Evolutionary conservation across 345 rosid species (phyloP), one percentile per base, ranked within the genome.

Genomic region (Brassica juncea): DNA sequence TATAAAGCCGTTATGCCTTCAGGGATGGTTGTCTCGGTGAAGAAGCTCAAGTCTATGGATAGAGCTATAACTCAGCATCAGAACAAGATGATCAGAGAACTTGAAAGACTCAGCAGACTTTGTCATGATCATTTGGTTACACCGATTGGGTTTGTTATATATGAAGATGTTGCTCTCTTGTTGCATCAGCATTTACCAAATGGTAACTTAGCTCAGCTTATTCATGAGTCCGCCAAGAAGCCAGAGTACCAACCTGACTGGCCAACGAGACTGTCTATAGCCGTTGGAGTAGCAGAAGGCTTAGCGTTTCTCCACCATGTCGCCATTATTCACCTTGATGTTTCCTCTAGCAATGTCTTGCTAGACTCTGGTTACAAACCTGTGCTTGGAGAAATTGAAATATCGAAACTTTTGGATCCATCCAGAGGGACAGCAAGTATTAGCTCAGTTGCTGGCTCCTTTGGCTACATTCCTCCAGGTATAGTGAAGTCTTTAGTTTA

Each of bases 391-490:
- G 99, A 95, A 86, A 90, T 93, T 6, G 99, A 94, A 77, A 88
- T 95, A 66, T 94, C 98, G 5, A 95, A 93, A 79, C 92, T 93
- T 79, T 79, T 95, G 70, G 91, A 88, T 70, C 94, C 92, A 15
- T 86, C 91, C 2, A 84, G 90, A 85, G 99, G 97, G 2, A 84
- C 90, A 0, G 95, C 93, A 8, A 95, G 98, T 65, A 90, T 95
- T 82, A 93, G 98, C 71, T 88, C 97, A 42, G 97, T 95, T 79
- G 98, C 94, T 15, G 99, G 99, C 27, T 95, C 99, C 11, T 89
- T 90, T 35, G 98, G 99, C 34, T 95, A 93, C 73, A 91, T 95
- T 77, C 97, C 99, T 8, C 99, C 99, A 64, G 99, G 99, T 93
- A 89, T 23, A 59, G 10, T 58, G 3, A 57, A 23, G 30, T 70